phyloP scores from a whole-genome alignment of 768 basidiomycete species.

The Pleurotus eryngii region DNA sequence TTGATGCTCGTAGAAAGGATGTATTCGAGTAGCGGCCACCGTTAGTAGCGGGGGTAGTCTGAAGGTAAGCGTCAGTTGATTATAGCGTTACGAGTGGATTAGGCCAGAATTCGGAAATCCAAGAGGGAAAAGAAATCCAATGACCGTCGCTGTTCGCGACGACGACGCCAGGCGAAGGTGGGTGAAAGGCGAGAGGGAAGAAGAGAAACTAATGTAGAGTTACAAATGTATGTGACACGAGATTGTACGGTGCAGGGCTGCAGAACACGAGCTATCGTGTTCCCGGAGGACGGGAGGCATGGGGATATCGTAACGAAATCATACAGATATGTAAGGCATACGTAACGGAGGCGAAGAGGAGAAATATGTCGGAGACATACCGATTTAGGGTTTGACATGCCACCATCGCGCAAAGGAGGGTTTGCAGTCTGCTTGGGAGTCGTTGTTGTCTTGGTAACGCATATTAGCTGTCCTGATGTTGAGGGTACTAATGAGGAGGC shows the following conservation, averaged over 20 bases:
- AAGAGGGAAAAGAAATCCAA: too few species aligned
- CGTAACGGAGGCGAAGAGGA: background rate
- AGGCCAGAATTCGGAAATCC: too few species aligned
- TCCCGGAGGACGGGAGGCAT: background rate
- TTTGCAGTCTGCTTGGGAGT: background rate
- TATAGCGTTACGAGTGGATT: background rate
- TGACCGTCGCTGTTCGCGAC: background rate
- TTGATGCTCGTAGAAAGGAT: background rate
- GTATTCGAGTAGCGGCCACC: background rate
- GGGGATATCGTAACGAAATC: background rate
- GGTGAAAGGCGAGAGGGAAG: background rate
- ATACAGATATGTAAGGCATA: background rate
- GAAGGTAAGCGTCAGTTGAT: background rate
- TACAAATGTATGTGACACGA: slow-evolving; percentile 1
- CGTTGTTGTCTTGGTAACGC: background rate
- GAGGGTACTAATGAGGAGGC: background rate
- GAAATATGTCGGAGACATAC: background rate
- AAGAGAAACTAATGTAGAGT: background rate
- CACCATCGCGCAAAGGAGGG: background rate
- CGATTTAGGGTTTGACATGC: background rate
- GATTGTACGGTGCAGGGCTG: slow-evolving; percentile 2
- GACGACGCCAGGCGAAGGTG: background rate
- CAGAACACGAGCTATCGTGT: background rate
- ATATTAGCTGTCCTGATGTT: background rate
- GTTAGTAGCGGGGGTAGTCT: background rate